These are phyloP conservation scores for Pleurozium schreberi DNA, from an alignment of 225 moss, liverwort and hornwort species.

Conservation along the genomic window DNA sequence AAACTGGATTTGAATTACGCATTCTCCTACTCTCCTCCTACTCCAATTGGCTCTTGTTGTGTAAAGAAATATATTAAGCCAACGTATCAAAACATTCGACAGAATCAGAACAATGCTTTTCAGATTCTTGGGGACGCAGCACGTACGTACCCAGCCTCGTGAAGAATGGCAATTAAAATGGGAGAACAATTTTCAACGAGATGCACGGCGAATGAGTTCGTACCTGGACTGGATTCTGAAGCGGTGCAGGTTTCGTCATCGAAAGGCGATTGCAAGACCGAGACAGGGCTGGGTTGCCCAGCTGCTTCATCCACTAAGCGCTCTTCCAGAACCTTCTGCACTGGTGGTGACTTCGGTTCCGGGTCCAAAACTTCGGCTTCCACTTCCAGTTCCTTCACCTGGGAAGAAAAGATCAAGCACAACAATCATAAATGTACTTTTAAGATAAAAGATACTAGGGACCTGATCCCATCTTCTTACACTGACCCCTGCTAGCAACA, in stretches of 20 bases:
- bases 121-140: not conserved
- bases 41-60: not conserved
- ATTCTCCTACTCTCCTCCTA: not conserved
- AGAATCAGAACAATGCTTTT: not conserved
- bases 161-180: not conserved
- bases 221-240: slow-evolving; percentile 38
- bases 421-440: not conserved
- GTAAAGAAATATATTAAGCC: not conserved
- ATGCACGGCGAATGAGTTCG: not conserved
- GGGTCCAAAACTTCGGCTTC: not conserved
- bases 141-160: too few species aligned
- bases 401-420: not conserved
- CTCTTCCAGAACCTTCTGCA: slow-evolving; percentile 5
- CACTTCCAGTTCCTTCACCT: slow-evolving; percentile 1
- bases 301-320: slow-evolving; percentile 16
- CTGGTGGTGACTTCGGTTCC: slow-evolving; percentile 8
- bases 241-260: slow-evolving; percentile 39
- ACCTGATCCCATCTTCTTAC: not conserved
- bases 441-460: not conserved
- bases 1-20: not conserved
- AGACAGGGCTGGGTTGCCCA: slow-evolving; percentile 47
- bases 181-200: not conserved
- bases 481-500: not conserved
- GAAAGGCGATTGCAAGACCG: slow-evolving; percentile 38
- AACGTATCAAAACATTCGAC: not conserved